Conservation (phyloP, 306 rosid genomes). For the Acacia melanoxylon region DNA sequence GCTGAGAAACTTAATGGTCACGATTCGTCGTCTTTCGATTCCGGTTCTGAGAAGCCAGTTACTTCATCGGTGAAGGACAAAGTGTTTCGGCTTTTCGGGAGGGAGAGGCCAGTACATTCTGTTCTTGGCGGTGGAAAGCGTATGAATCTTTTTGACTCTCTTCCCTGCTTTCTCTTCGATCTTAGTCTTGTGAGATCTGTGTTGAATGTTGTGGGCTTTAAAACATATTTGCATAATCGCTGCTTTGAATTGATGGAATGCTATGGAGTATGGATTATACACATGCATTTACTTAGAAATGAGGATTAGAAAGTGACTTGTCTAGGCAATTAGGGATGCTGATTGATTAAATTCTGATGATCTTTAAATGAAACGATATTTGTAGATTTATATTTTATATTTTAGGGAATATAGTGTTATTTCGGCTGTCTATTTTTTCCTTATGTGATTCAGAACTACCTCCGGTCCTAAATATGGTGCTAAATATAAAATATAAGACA, state of each 20-base stretch:
- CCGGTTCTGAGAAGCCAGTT: conserved; percentile 52
- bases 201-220: not conserved
- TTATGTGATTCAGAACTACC: not conserved
- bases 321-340: not conserved
- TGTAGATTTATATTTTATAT: not conserved
- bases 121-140: conserved; percentile 87
- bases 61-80: conserved; percentile 47
- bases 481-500: no score
- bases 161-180: not conserved
- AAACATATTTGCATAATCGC: not conserved
- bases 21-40: conserved; percentile 61
- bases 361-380: not conserved
- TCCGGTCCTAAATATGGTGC: no score
- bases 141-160: conserved; percentile 18
- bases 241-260: not conserved
- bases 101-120: conserved; percentile 74
- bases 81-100: conserved; percentile 72
- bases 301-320: not conserved
- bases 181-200: conserved; percentile 30
- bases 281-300: not conserved
- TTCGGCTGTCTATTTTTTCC: no score
- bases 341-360: not conserved
- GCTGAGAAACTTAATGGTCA: conserved; percentile 64
- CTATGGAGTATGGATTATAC: not conserved
- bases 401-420: not conserved